Base-by-base conservation (phyloP, 805 yeast genomes). In the Suhomyces kilbournensis region DNA sequence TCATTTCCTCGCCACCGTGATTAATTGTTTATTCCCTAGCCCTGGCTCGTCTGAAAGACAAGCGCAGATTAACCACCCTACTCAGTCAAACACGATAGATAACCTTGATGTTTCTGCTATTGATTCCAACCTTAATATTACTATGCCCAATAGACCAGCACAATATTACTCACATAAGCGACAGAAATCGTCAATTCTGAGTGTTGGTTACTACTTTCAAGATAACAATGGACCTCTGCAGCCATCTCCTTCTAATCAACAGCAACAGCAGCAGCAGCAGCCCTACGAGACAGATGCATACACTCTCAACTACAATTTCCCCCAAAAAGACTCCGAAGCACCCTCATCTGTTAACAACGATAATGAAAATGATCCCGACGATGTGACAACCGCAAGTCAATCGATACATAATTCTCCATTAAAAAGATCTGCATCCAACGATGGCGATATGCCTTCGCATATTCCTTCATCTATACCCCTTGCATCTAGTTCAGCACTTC, bases 121-220 rank as follows among this genome's bases (percentile, higher is more conserved):
- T 47, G 40, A 38, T 17, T 19, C 42, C 20, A 38, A 38, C 42
- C 15, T 17, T 38, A 38, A 38, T 38, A 26, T 45, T 45, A 30
- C 19, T 39, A 49, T 49, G 52, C 48, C 52, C 35, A 49, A 44
- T 44, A 32, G 52, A 49, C 52, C 52, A n/a, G 35, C 44, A 20
- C 52, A 53, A 48, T 50, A 54, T 44, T 57, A 60, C 49, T 50
- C 67, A 15, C 75, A 71, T 57, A 71, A 71, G 56, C 73, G 75
- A 50, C 75, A 70, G 60, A 71, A 71, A 53, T 68, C 72, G 51
- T 68, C 70, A 20, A 46, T 66, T 22, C 68, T 63, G 69, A 68
- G 62, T 56, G 56, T 62, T 8, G 65, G 67, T 32, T 69, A 65
- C 53, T 70, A 66, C 54, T 66, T 64, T 53, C 57, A 25, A 25